Evolutionary conservation across 2,329 filamentous ascomycete species (phyloP), one percentile per base, ranked within the genome.

Genomic region (Aspergillus hiratsukae): DNA sequence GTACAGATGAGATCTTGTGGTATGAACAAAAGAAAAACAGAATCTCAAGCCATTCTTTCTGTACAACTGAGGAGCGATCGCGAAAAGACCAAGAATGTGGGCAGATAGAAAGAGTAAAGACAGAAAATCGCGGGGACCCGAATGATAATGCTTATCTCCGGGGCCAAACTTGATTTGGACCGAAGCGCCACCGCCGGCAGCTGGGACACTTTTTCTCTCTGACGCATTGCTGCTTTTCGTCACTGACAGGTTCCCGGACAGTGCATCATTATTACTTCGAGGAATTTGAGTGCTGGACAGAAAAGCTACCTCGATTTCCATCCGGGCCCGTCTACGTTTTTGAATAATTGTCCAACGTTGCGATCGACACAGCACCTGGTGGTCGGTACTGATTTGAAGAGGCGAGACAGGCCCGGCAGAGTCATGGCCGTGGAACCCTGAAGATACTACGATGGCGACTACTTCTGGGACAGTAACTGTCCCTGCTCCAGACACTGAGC

Each of bases 401-500:
- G 37, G 54, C 54, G 45, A 58, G 35, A 50, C 48, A 49, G 37
- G 48, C 40, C 51, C 55, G 27, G 43, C 53, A 56, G 55, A 69
- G 67, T 66, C 61, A 69, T 73, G 69, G 67, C 58, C 66, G 45
- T 65, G 63, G 57, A 57, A 63, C 63, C 63, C 69, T 72, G 66
- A 71, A 54, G 60, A 62, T 59, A 62, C 64, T 57, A 64, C 62
- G 59, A 75, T 75, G 72, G 64, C 68, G 55, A 56, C 64, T 56
- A 61, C 62, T 62, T 61, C 68, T 60, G 66, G 62, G 58, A 66
- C 65, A 57, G 65, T 58, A 50, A 52, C 61, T 48, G 51, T 51
- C 51, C 58, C 67, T 41, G 54, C 59, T 50, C 58, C 60, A 35
- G 52, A 55, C 51, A 57, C 63, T 57, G 56, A 54, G 61, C 53